A percentile compares a stretch with the other conserved stretches of the same genome.
These are phyloP conservation scores for Cryptosporidium andersoni DNA, from an alignment of 169 alveolate species.

Conservation along the genomic window DNA sequence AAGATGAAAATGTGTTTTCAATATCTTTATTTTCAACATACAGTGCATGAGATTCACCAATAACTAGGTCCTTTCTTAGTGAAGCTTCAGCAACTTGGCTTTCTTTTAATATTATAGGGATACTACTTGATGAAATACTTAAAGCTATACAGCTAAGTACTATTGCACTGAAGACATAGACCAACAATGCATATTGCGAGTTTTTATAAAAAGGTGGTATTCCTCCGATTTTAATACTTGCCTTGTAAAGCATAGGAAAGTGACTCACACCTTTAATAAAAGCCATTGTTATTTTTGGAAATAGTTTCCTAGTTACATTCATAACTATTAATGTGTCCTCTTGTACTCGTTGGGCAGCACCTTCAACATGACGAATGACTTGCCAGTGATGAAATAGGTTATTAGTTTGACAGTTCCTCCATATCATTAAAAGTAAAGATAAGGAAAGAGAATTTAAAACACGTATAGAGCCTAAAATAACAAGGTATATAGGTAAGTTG, in stretches of 20 bases:
- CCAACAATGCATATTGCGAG: slow-evolving; percentile 9
- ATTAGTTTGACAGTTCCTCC: slow-evolving; percentile 23
- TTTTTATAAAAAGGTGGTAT: slow-evolving; percentile 30
- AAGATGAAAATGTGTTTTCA: background rate
- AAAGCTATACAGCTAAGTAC: slow-evolving; percentile 1
- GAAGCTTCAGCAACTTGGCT: slow-evolving; percentile 39
- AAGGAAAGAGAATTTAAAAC: slow-evolving; percentile 9
- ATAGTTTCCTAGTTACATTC: slow-evolving; percentile 17
- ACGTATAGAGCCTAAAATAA: slow-evolving; percentile 4
- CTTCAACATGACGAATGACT: slow-evolving; percentile 14
- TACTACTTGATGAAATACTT: slow-evolving; percentile 9
- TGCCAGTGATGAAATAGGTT: slow-evolving; percentile 21
- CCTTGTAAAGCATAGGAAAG: slow-evolving; percentile 23
- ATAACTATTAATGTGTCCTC: slow-evolving; percentile 25
- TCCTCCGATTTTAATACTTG: slow-evolving; percentile 16
- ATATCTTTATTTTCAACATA: background rate
- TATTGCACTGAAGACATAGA: background rate
- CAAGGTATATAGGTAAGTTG: slow-evolving; percentile 6
- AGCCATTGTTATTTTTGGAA: slow-evolving; percentile 20
- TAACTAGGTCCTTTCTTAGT: slow-evolving; percentile 37
- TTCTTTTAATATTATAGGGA: slow-evolving; percentile 11
- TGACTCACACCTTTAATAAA: slow-evolving; percentile 28
- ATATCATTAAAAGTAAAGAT: background rate
- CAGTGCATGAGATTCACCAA: slow-evolving; percentile 8
- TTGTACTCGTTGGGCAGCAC: slow-evolving; percentile 49